Conservation (phyloP, 108 stramenopile genomes). For the Chaetoceros tenuissimus region DNA sequence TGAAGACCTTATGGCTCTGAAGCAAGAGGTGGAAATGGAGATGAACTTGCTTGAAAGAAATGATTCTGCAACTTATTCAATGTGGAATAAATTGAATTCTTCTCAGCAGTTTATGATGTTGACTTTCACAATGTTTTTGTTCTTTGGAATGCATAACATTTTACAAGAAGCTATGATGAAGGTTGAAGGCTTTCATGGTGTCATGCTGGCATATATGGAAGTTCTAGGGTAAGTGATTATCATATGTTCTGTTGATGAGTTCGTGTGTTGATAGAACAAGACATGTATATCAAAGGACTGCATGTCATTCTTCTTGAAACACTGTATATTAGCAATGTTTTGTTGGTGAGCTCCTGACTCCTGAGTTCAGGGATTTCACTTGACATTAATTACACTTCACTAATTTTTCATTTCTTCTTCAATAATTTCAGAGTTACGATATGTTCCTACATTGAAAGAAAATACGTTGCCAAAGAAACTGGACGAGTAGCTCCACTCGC, state of each 20-base stretch:
- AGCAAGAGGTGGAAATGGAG: too few species aligned
- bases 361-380: neutral
- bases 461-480: slow-evolving; percentile 36
- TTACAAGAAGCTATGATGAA: slow-evolving; percentile 90
- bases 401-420: neutral
- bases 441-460: slow-evolving; percentile 68
- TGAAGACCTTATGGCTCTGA: too few species aligned
- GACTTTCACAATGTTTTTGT: too few species aligned
- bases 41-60: too few species aligned
- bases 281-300: too few species aligned
- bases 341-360: neutral
- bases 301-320: neutral
- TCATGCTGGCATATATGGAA: slow-evolving; percentile 93
- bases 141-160: slow-evolving; percentile 87
- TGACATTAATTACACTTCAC: neutral
- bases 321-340: neutral
- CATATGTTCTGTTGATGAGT: too few species aligned
- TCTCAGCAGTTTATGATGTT: too few species aligned
- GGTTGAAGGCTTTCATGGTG: slow-evolving; percentile 70
- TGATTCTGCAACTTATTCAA: too few species aligned
- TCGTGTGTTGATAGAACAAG: too few species aligned
- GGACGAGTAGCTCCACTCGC: slow-evolving; percentile 62
- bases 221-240: slow-evolving; percentile 79
- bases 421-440: slow-evolving; percentile 37
- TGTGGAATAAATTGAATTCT: too few species aligned